Conservation (phyloP, 2,329 filamentous ascomycete species). For the Cordyceps militaris region DNA sequence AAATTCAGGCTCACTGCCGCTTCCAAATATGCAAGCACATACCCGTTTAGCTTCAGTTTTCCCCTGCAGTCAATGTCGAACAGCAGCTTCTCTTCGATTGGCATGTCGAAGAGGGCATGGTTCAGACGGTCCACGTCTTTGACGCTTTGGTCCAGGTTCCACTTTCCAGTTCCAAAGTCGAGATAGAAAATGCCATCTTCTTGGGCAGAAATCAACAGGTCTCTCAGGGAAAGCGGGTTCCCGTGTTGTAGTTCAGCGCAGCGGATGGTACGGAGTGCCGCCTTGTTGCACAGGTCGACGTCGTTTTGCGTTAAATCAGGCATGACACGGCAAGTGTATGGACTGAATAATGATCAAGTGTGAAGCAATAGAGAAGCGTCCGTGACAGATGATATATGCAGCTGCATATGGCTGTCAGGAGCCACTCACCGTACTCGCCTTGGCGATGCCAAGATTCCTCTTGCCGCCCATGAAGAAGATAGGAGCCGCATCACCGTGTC, state of each 20-base stretch:
- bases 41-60: background rate
- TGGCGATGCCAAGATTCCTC: too few relatives aligned
- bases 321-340: background rate
- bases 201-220: background rate
- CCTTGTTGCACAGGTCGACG: background rate
- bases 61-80: background rate
- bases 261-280: background rate
- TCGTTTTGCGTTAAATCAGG: background rate
- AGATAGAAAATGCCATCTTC: conserved; percentile 1
- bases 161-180: background rate
- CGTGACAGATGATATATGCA: background rate
- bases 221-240: background rate
- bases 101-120: background rate
- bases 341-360: background rate
- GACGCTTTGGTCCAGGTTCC: background rate
- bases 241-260: background rate
- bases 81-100: background rate
- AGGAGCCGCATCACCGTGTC: too few relatives aligned
- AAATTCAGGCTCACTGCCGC: too few relatives aligned
- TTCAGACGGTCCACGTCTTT: background rate
- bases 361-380: too few relatives aligned
- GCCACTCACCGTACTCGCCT: too few relatives aligned
- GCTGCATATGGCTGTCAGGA: too few relatives aligned
- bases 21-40: too few relatives aligned
- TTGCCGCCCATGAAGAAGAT: too few relatives aligned